Evolutionary conservation across 768 basidiomycete genomes (phyloP).

Genomic region (Boletus fagicola): DNA sequence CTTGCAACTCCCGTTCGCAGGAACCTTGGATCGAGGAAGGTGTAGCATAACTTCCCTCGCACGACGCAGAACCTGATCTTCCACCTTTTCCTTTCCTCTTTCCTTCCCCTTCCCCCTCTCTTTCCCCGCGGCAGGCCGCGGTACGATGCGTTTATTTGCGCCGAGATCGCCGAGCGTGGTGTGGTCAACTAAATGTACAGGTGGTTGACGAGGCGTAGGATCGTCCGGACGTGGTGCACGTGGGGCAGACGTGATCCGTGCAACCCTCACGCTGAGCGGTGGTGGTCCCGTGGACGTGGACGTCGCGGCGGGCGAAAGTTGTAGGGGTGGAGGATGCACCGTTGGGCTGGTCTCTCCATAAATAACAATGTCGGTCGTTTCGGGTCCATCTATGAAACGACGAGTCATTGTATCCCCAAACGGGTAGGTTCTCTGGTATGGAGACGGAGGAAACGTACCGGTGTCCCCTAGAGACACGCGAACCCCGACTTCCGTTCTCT

Average conservation of each 20-base stretch:
- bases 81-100: constrained; percentile 16
- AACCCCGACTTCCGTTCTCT: constrained; percentile 53
- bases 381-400: constrained; percentile 53
- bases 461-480: constrained; percentile 70
- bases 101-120: constrained; percentile 19
- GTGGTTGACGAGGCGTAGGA: constrained; percentile 72
- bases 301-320: constrained; percentile 9
- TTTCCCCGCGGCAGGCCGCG: background rate
- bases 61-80: constrained; percentile 33
- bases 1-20: constrained; percentile 7
- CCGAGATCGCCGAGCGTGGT: constrained; percentile 17
- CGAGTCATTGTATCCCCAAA: background rate
- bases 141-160: constrained; percentile 25
- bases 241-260: constrained; percentile 49
- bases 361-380: constrained; percentile 65
- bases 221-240: constrained; percentile 67
- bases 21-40: constrained; percentile 30
- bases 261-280: constrained; percentile 46
- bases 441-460: constrained; percentile 35
- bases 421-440: background rate
- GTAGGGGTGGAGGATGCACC: constrained; percentile 8
- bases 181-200: constrained; percentile 30
- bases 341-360: constrained; percentile 38
- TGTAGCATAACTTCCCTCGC: constrained; percentile 41
- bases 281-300: constrained; percentile 26